A percentile compares a stretch with the other conserved stretches of the same genome.
Evolutionary conservation across 805 yeast species (phyloP).

Genomic region (Kazachstania psychrophila): DNA sequence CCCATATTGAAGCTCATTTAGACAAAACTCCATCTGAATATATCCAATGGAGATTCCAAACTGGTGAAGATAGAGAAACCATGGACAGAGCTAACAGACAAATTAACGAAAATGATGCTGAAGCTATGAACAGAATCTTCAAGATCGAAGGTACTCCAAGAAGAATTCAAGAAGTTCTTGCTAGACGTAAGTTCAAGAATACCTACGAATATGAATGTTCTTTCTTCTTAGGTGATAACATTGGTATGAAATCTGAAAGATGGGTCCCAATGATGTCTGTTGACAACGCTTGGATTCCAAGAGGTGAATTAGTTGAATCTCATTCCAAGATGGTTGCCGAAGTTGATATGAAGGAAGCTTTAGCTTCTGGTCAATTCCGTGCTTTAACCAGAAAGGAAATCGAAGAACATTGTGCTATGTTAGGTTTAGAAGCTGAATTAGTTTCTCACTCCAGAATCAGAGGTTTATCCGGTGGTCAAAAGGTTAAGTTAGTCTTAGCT

Average conservation of each 20-base stretch:
- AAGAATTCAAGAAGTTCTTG: conserved; percentile 87
- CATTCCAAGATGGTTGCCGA: conserved; percentile 99
- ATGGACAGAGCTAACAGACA: conserved; percentile 99
- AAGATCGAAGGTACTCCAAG: conserved; percentile 98
- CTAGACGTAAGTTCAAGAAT: conserved; percentile 99
- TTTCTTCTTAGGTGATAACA: conserved; percentile 94
- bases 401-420: conserved; percentile 96
- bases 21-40: conserved; percentile 99
- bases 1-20: conserved; percentile 96
- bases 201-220: conserved; percentile 99
- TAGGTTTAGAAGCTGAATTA: conserved; percentile 97
- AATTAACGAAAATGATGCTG: conserved; percentile 93
- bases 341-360: conserved; percentile 99
- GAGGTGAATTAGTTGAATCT: conserved; percentile 95
- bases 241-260: conserved; percentile 98
- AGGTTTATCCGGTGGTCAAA: conserved; percentile 99
- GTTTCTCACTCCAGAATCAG: conserved; percentile 99
- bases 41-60: conserved; percentile 99
- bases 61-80: conserved; percentile 99
- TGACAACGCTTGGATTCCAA: conserved; percentile 99
- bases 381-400: conserved; percentile 99
- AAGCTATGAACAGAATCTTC: conserved; percentile 98
- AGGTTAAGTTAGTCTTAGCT: conserved; percentile 98
- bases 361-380: conserved; percentile 99
- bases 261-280: conserved; percentile 99